Percentiles rank a stretch among this genome's conserved stretches.
Evolutionary conservation across 768 basidiomycete species (phyloP).

Genomic region (Boletus rubescentipes): DNA sequence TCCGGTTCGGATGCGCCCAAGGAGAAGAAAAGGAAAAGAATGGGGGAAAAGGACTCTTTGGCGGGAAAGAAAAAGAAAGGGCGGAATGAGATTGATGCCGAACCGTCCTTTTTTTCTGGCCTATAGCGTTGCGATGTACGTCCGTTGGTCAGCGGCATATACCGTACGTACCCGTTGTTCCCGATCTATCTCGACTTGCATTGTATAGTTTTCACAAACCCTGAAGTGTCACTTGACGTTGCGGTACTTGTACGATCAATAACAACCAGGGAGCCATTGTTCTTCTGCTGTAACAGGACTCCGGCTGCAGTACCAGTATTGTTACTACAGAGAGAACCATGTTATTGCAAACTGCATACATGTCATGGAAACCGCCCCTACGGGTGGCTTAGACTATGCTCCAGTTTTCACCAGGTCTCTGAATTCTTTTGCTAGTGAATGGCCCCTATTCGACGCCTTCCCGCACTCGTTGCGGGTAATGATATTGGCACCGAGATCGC

Average conservation of each 20-base stretch:
- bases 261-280: background rate
- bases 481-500: background rate
- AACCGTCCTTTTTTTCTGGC: conserved; percentile 66
- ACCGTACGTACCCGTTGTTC: background rate
- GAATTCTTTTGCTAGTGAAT: background rate
- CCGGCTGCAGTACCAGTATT: background rate
- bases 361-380: too few relatives aligned
- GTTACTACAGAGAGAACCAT: too few relatives aligned
- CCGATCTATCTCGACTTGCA: too few relatives aligned
- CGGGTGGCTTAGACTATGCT: too few relatives aligned
- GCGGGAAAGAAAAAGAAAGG: conserved; percentile 55
- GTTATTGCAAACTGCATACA: too few relatives aligned
- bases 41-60: conserved; percentile 51
- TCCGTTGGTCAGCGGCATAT: background rate
- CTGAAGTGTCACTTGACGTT: background rate
- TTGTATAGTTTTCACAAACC: too few relatives aligned
- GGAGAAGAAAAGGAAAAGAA: conserved; percentile 55
- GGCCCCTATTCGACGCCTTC: background rate
- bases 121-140: conserved; percentile 35
- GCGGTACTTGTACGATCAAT: background rate
- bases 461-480: background rate
- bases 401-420: too few relatives aligned
- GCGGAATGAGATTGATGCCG: conserved; percentile 55
- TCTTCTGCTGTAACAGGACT: background rate
- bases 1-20: conserved; percentile 32